Percentiles rank a stretch among this genome's conserved stretches.
Conservation (phyloP, 805 yeast species). For the Yarrowia deformans region DNA sequence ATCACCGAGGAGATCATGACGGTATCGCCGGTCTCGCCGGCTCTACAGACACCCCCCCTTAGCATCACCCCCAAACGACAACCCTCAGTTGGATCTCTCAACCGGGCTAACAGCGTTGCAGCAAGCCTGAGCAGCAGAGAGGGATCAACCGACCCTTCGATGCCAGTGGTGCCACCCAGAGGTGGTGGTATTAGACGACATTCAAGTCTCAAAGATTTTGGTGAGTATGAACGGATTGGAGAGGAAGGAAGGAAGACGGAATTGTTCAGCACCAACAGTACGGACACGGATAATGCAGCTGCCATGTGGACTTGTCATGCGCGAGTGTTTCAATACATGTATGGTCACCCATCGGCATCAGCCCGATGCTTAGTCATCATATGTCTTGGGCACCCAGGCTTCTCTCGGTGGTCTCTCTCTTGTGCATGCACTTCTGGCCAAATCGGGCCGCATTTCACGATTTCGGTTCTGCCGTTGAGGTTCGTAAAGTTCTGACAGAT, state of each 20-base stretch:
- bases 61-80: slow-evolving; percentile 14
- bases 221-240: slow-evolving; percentile 7
- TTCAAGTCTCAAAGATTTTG: slow-evolving; percentile 28
- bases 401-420: slow-evolving; percentile 2
- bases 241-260: background rate
- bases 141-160: background rate
- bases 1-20: slow-evolving; percentile 31
- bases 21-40: background rate
- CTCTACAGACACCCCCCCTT: slow-evolving; percentile 28
- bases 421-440: slow-evolving; percentile 19
- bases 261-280: background rate
- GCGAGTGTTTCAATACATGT: slow-evolving; percentile 6
- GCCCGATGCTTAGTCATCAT: slow-evolving; percentile 14
- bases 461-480: slow-evolving; percentile 16
- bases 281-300: background rate
- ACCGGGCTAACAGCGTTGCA: slow-evolving; percentile 4
- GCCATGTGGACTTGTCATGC: slow-evolving; percentile 4
- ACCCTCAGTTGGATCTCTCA: background rate
- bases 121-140: slow-evolving; percentile 6
- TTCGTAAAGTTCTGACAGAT: slow-evolving; percentile 4
- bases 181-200: slow-evolving; percentile 20
- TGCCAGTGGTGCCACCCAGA: slow-evolving; percentile 17
- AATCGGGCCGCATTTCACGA: slow-evolving; percentile 9
- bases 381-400: slow-evolving; percentile 1
- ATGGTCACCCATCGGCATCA: background rate